Base-by-base conservation (phyloP, 2,329 filamentous ascomycete species). In the Orbilia ellipsospora region DNA sequence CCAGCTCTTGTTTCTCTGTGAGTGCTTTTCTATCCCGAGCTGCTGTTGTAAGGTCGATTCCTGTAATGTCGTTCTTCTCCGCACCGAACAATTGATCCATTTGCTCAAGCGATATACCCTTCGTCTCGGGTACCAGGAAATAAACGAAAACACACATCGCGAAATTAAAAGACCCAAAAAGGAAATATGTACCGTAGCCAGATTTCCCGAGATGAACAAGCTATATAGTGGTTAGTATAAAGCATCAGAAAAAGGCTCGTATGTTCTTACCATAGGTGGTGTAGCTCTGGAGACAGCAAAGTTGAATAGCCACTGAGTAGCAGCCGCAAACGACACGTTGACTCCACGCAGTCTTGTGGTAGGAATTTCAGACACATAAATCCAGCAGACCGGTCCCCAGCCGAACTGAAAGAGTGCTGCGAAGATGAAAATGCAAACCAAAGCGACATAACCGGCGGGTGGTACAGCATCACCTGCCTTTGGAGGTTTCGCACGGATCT, bases 241-340 rank as follows among this genome's bases (percentile, higher is more conserved):
- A 10, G 28, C 8, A 6, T n/a, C 12, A 20, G 56, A n/a, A 26
- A 5, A 12, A n/a, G 44, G 6, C 44, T 48, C 1, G 4, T n/a
- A 15, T 4, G 60, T 85, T 82, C 84, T 84, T 79, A 92, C 84
- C 90, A 92, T 92, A 55, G 87, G 88, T 1, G 90, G 87, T 2
- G 90, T 89, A 40, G 88, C 88, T 69, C 88, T 84, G 1, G 90
- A 90, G 68, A 92, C 88, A 8, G 91, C 87, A 75, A 92, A 90
- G 80, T 92, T 92, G 82, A 92, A 92, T 3, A 92, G 81, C 90
- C 90, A 91, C 79, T 92, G 89, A 0, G 88, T 90, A 0, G 88
- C 88, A 0, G 90, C 89, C 0, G 86, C 90, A 55, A 92, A 84
- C 1, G 89, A 86, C 5, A 92, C 90, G 79, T 91, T 92, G 78